A percentile compares a stretch with the other conserved stretches of the same genome.
Evolutionary conservation across 768 basidiomycete genomes (phyloP).

Genomic region (Postia placenta): DNA sequence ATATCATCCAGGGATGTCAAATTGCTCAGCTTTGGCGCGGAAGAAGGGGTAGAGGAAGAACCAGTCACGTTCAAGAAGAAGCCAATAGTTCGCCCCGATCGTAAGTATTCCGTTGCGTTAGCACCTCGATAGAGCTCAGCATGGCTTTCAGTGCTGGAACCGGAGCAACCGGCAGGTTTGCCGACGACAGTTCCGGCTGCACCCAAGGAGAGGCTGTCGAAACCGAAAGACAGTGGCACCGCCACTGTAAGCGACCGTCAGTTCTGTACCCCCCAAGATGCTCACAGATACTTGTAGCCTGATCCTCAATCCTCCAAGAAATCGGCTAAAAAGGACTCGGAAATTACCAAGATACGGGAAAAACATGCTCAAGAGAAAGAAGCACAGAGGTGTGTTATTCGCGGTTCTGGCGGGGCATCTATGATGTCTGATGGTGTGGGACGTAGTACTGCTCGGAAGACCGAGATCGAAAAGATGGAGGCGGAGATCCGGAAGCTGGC

Average conservation of each 20-base stretch:
- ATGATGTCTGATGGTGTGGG: too few relatives aligned
- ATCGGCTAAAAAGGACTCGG: constrained; percentile 34
- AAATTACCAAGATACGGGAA: constrained; percentile 69
- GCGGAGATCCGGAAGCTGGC: constrained; percentile 76
- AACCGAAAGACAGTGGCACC: constrained; percentile 1
- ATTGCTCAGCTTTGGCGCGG: constrained; percentile 80
- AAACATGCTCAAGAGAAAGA: constrained; percentile 69
- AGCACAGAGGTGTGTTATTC: constrained; percentile 45
- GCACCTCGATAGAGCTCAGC: neutral
- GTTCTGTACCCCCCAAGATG: neutral
- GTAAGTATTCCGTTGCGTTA: constrained; percentile 38
- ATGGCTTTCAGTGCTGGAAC: constrained; percentile 21
- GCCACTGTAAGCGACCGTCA: neutral
- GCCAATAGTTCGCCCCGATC: constrained; percentile 75
- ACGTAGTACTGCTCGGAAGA: constrained; percentile 56
- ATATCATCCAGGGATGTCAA: constrained; percentile 65
- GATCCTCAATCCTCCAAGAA: constrained; percentile 13
- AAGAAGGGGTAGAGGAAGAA: constrained; percentile 56
- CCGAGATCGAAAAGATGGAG: constrained; percentile 85
- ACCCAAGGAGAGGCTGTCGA: constrained; percentile 13
- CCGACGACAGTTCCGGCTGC: constrained; percentile 5
- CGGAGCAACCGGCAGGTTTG: constrained; percentile 18
- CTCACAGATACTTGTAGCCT: neutral
- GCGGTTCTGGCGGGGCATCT: constrained; percentile 3
- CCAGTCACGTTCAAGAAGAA: constrained; percentile 63